These are phyloP conservation scores for Leccinum incarnatum DNA, from an alignment of 768 basidiomycete species.

Conservation along the genomic window DNA sequence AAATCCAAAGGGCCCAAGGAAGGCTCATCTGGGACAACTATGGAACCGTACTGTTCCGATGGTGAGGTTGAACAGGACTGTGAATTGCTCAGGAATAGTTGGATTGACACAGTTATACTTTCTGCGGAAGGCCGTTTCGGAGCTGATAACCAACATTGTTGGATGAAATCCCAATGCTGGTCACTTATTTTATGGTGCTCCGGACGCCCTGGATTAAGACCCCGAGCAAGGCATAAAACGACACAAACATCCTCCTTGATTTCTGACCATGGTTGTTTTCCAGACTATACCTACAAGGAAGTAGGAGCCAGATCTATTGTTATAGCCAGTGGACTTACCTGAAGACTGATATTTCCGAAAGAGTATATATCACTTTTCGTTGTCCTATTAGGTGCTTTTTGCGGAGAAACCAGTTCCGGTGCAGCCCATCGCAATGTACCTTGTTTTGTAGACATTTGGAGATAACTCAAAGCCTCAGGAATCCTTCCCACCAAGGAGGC, in stretches of 20 bases:
- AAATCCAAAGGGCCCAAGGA: neutral
- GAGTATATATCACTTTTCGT: neutral
- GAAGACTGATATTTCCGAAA: neutral
- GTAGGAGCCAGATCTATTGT: neutral
- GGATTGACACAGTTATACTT: neutral
- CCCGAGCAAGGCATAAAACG: neutral
- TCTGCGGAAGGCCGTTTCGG: neutral
- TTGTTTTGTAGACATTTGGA: neutral
- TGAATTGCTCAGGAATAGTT: neutral
- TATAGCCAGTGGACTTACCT: neutral
- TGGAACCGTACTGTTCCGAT: neutral
- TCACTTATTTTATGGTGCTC: neutral
- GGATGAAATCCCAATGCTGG: neutral
- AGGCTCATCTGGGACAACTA: neutral
- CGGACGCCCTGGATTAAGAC: neutral
- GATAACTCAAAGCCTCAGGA: neutral
- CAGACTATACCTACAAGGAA: neutral
- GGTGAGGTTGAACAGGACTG: neutral
- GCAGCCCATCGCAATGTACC: neutral
- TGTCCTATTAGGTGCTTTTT: neutral
- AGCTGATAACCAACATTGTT: neutral
- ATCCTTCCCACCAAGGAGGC: neutral
- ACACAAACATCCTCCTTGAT: neutral
- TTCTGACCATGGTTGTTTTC: neutral
- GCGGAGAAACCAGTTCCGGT: neutral